Evolutionary conservation across 371 early-diverging fungal species (phyloP).

Genomic region (Basidiobolus heterosporus): DNA sequence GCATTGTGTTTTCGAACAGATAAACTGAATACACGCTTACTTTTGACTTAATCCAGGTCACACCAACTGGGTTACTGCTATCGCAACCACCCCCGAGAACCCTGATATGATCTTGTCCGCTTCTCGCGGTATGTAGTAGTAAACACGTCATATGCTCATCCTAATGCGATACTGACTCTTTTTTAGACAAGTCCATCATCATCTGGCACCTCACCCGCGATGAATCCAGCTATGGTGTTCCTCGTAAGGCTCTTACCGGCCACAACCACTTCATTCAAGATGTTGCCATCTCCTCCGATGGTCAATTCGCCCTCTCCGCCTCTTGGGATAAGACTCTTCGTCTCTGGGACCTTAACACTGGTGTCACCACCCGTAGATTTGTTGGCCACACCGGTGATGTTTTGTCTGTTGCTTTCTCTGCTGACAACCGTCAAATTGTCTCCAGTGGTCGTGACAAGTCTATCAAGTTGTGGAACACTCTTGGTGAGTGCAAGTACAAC

Average conservation of each 20-base stretch:
- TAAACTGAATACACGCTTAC: too few relatives aligned
- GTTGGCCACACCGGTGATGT: constrained; percentile 95
- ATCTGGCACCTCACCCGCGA: constrained; percentile 91
- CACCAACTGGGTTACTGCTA: constrained; percentile 74
- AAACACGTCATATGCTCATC: too few relatives aligned
- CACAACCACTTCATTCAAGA: constrained; percentile 97
- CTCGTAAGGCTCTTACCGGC: constrained; percentile 76
- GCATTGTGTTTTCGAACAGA: too few relatives aligned
- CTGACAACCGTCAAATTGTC: constrained; percentile 96
- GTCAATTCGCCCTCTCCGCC: constrained; percentile 90
- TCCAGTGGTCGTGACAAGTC: constrained; percentile 94
- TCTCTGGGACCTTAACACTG: constrained; percentile 91
- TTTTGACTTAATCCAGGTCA: constrained; percentile 35
- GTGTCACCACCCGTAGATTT: constrained; percentile 86
- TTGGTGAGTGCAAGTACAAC: constrained; percentile 97
- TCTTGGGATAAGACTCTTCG: constrained; percentile 98
- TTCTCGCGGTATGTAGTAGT: constrained; percentile 60
- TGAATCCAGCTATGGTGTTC: constrained; percentile 78
- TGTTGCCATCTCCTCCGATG: constrained; percentile 92
- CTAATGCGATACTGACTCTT: too few relatives aligned
- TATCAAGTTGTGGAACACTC: constrained; percentile 98
- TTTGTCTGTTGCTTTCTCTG: constrained; percentile 94
- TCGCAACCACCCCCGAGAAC: constrained; percentile 82
- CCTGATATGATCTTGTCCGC: constrained; percentile 83
- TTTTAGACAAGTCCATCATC: constrained; percentile 80